Conservation (phyloP, 345 rosid genomes). For the Anastatica hierochuntica region DNA sequence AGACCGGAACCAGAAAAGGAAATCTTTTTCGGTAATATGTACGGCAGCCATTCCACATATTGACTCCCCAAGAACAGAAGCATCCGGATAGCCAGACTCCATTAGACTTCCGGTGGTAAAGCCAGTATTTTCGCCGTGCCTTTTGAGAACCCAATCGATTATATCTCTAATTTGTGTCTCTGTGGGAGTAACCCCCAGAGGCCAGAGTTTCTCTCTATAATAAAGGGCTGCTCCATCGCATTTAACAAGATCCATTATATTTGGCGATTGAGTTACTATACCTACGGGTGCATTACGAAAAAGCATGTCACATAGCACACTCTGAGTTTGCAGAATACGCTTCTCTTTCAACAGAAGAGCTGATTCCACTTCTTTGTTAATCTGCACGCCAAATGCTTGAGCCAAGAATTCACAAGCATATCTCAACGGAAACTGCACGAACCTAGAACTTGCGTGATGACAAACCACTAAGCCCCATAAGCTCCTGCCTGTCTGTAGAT, state of each 20-base stretch:
- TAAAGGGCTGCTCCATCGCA: slow-evolving; percentile 85
- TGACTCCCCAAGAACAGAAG: slow-evolving; percentile 52
- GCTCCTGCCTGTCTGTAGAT: slow-evolving; percentile 39
- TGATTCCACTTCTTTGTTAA: slow-evolving; percentile 68
- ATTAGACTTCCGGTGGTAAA: slow-evolving; percentile 72
- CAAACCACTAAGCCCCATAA: slow-evolving; percentile 93
- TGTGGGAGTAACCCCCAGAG: slow-evolving; percentile 63
- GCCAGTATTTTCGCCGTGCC: slow-evolving; percentile 49
- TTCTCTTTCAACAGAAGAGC: slow-evolving; percentile 60
- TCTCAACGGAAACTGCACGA: slow-evolving; percentile 69
- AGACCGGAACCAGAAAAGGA: slow-evolving; percentile 84
- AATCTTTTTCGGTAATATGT: slow-evolving; percentile 49
- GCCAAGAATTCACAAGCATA: slow-evolving; percentile 81
- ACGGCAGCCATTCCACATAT: slow-evolving; percentile 71
- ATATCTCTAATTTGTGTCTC: slow-evolving; percentile 61
- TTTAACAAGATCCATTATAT: slow-evolving; percentile 77
- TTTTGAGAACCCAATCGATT: slow-evolving; percentile 56
- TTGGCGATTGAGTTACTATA: slow-evolving; percentile 65
- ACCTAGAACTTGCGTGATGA: slow-evolving; percentile 67
- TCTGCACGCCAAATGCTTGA: slow-evolving; percentile 67
- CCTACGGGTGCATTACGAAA: slow-evolving; percentile 73
- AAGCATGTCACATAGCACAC: slow-evolving; percentile 82
- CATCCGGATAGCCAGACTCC: slow-evolving; percentile 81
- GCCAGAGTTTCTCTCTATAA: slow-evolving; percentile 49
- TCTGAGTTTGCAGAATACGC: slow-evolving; percentile 60